Conservation (phyloP, 2,329 filamentous ascomycete species). For the Chalaropsis thielavioides region DNA sequence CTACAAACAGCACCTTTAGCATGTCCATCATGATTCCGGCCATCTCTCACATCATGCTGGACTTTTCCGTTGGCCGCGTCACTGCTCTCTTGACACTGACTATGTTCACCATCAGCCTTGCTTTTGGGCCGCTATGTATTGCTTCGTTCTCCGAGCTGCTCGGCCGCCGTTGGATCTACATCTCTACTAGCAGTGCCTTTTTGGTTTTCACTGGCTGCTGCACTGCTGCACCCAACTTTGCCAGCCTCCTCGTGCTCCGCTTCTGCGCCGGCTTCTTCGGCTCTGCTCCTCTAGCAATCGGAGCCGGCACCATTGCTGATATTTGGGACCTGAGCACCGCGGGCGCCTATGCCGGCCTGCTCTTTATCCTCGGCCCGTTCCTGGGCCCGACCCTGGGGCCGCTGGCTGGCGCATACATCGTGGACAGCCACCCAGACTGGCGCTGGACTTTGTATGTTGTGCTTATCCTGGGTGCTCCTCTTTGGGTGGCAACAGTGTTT, state of each 20-base stretch:
- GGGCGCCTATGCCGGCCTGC: constrained; percentile 28
- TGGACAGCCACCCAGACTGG: constrained; percentile 33
- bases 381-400: constrained; percentile 37
- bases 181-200: constrained; percentile 34
- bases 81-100: constrained; percentile 44
- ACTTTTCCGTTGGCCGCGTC: constrained; percentile 41
- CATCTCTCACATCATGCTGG: constrained; percentile 30
- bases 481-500: constrained; percentile 26
- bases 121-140: constrained; percentile 43
- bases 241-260: constrained; percentile 36
- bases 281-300: constrained; percentile 35
- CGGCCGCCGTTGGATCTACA: constrained; percentile 40
- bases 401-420: constrained; percentile 36
- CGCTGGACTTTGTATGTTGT: constrained; percentile 40
- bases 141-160: constrained; percentile 45
- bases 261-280: constrained; percentile 42
- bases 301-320: constrained; percentile 36
- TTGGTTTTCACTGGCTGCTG: constrained; percentile 42
- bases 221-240: constrained; percentile 35
- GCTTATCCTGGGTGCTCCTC: constrained; percentile 31
- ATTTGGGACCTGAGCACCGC: constrained; percentile 21
- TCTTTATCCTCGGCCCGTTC: constrained; percentile 39
- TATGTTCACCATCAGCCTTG: constrained; percentile 45
- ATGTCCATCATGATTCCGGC: constrained; percentile 41
- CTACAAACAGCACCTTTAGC: constrained; percentile 32